phyloP scores from a whole-genome alignment of 495 filamentous ascomycete genomes.

The Viridothelium virens region DNA sequence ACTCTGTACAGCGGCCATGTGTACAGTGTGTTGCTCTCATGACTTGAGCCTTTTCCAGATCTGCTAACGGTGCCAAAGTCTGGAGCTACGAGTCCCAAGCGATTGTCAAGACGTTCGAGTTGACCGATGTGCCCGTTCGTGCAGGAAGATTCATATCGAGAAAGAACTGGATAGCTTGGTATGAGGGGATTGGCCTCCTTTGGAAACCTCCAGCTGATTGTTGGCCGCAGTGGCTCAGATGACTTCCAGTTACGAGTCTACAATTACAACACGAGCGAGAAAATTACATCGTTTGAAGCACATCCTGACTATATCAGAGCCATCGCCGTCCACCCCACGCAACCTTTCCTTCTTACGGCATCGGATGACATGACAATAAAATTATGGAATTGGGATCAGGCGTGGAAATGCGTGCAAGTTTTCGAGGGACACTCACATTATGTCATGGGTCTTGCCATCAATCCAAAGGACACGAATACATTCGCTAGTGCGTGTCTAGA shows the following conservation, averaged over 20 bases:
- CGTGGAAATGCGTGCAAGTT: slow-evolving; percentile 95
- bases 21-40: slow-evolving; percentile 47
- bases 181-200: not conserved
- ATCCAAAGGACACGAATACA: slow-evolving; percentile 97
- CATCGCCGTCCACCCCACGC: slow-evolving; percentile 92
- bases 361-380: slow-evolving; percentile 99
- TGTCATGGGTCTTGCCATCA: slow-evolving; percentile 99
- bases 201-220: not conserved
- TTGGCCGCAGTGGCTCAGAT: slow-evolving; percentile 59
- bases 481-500: slow-evolving; percentile 97
- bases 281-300: slow-evolving; percentile 96
- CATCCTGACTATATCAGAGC: slow-evolving; percentile 98
- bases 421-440: slow-evolving; percentile 98
- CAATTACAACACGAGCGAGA: slow-evolving; percentile 99
- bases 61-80: slow-evolving; percentile 32
- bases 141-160: slow-evolving; percentile 93
- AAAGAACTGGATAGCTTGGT: slow-evolving; percentile 97
- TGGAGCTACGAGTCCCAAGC: slow-evolving; percentile 98
- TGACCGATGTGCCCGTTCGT: slow-evolving; percentile 96
- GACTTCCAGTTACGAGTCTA: slow-evolving; percentile 95
- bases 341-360: slow-evolving; percentile 92
- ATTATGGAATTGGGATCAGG: slow-evolving; percentile 98
- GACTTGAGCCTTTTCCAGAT: not conserved
- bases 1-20: slow-evolving; percentile 97
- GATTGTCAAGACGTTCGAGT: slow-evolving; percentile 98